Conservation (phyloP, 129 eudicot genomes). For the Mikania micrantha region DNA sequence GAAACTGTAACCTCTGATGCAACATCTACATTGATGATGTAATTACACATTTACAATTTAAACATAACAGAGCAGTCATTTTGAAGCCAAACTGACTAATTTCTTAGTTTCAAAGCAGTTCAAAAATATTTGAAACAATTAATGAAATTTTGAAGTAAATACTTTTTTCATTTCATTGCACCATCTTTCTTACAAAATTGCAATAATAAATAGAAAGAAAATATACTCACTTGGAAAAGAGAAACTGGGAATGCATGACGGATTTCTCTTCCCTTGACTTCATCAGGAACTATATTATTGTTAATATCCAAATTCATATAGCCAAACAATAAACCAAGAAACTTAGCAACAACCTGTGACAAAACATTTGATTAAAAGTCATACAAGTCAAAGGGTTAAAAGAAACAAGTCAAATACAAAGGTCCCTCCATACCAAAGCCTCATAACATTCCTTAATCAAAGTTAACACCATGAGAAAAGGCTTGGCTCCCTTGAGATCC, state of each 20-base stretch:
- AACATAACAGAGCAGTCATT: not conserved
- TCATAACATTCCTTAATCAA: conserved; percentile 72
- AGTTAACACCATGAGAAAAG: conserved; percentile 55
- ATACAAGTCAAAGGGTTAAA: not conserved
- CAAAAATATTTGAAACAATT: not conserved
- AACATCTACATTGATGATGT: not conserved
- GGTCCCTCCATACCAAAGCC: conserved; percentile 59
- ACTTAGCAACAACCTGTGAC: conserved; percentile 74
- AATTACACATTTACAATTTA: not conserved
- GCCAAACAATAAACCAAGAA: conserved; percentile 59
- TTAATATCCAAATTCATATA: conserved; percentile 59
- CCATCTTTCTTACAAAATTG: not conserved
- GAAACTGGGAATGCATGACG: conserved; percentile 83
- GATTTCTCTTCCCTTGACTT: conserved; percentile 88
- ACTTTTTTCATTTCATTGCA: not conserved
- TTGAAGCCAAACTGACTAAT: not conserved
- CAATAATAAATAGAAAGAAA: not conserved
- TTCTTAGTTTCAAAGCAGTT: not conserved
- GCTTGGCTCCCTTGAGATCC: conserved; percentile 51
- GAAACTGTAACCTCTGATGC: not conserved
- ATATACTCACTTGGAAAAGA: conserved; percentile 64
- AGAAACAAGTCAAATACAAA: not conserved
- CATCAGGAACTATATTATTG: conserved; percentile 74
- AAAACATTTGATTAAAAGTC: not conserved
- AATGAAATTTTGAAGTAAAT: not conserved